Base-by-base conservation (phyloP, 2,329 filamentous ascomycete species). In the Ceratocystis ficicola region DNA sequence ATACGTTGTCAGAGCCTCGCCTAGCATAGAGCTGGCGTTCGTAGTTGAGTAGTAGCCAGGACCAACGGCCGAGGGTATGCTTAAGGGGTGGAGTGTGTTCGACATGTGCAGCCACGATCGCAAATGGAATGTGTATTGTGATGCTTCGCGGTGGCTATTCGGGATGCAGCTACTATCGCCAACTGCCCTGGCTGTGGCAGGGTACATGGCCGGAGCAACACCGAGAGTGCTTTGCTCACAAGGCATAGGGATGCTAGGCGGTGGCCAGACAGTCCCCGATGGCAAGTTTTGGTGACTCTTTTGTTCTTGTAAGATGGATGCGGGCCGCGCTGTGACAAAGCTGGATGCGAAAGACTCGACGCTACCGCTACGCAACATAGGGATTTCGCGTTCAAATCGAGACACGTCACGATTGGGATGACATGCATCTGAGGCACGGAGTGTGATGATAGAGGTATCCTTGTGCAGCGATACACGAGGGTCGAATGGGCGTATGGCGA, bases 251-350 rank as follows among this genome's bases (percentile, higher is more conserved):
- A 96, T 82, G 0, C 78, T 81, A 0, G 81, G 78, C 0, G 91
- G 87, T 6, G 91, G 91, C 91, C 91, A 96, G 8, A 91, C 74
- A n/a, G 77, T 73, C 60, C 77, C 77, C 67, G 82, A 81, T 32
- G 76, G 79, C 66, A 76, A 80, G 2, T 69, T 68, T 1, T 67
- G 52, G 3, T 44, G 67, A 57, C 74, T 68, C 66, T 72, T 69
- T 68, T 75, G 66, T 65, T 75, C 66, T 61, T 76, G 69, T 60
- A 74, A 67, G 61, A 41, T 41, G 36, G 36, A 41, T 41, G 79
- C 68, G 71, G 83, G 72, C 3, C 81, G 80, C 15, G 87, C 83
- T 3, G 91, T 81, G 67, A 89, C 78, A 67, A 95, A 85, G 32
- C 86, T 85, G 70, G 83, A 86, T 72, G 83, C 85, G 22, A 89